Evolutionary conservation across 176 grass and related monocot genomes (phyloP).

Genomic region (Miscanthus lutarioriparius): DNA sequence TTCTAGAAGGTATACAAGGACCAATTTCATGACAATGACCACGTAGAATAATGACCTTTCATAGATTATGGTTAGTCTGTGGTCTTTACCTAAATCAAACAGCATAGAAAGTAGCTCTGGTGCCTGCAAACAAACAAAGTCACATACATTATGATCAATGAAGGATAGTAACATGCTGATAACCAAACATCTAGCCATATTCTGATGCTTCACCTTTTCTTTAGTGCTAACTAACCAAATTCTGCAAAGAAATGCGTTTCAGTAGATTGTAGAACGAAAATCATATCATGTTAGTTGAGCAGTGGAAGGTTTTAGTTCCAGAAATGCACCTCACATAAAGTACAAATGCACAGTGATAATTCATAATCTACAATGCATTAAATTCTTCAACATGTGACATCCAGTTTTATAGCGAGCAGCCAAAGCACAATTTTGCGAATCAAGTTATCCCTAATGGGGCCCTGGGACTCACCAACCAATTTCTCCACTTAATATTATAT

Average conservation of each 20-base stretch:
- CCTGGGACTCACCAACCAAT: not conserved
- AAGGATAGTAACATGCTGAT: not conserved
- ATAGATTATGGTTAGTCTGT: not conserved
- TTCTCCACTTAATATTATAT: not conserved
- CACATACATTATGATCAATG: conserved; percentile 18
- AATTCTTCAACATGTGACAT: not conserved
- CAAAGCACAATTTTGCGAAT: not conserved
- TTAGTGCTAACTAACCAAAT: conserved; percentile 24
- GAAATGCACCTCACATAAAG: not conserved
- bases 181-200: not conserved
- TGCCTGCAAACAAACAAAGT: conserved; percentile 64
- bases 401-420: not conserved
- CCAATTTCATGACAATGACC: not conserved
- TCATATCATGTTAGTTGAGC: not conserved
- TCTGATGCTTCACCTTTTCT: not conserved
- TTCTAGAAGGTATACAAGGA: not conserved
- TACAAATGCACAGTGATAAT: not conserved
- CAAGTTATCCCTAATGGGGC: not conserved
- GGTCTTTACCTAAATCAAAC: conserved; percentile 79
- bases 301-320: conserved; percentile 10
- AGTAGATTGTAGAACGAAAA: conserved; percentile 5
- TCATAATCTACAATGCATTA: not conserved
- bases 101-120: conserved; percentile 74
- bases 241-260: not conserved
- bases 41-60: conserved; percentile 13